Conservation (phyloP, 805 yeast species). For the Candida nanaspora region DNA sequence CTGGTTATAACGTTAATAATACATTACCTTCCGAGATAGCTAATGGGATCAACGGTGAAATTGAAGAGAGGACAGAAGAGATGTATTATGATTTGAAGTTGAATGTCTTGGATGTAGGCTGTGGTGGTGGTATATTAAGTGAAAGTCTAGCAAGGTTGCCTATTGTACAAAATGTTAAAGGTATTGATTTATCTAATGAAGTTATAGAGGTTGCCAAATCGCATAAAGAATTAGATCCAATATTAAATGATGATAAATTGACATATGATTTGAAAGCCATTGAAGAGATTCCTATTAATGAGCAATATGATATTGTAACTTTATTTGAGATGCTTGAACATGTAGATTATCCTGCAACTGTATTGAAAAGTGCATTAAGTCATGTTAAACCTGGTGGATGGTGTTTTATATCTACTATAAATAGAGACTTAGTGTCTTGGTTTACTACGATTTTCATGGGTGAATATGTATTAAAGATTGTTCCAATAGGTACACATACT, state of each 20-base stretch:
- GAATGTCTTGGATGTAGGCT: conserved; percentile 79
- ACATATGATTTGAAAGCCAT: conserved; percentile 54
- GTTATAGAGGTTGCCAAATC: conserved; percentile 72
- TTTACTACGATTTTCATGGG: conserved; percentile 90
- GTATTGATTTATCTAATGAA: conserved; percentile 80
- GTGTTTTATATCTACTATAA: conserved; percentile 84
- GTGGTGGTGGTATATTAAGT: conserved; percentile 95
- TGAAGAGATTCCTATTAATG: conserved; percentile 43
- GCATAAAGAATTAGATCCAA: conserved; percentile 66
- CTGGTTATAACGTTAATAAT: conserved; percentile 61
- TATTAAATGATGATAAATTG: conserved; percentile 37
- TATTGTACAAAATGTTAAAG: conserved; percentile 57
- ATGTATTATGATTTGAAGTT: conserved; percentile 30
- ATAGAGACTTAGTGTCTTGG: conserved; percentile 82
- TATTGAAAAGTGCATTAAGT: conserved; percentile 58
- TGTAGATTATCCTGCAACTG: conserved; percentile 75
- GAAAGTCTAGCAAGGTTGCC: conserved; percentile 81
- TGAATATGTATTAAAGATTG: conserved; percentile 71
- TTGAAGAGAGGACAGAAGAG: conserved; percentile 37
- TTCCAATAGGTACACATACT: conserved; percentile 91
- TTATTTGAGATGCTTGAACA: conserved; percentile 95
- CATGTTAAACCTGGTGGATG: conserved; percentile 77
- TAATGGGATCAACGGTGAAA: conserved; percentile 39
- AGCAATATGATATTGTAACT: conserved; percentile 68
- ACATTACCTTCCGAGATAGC: conserved; percentile 56